Evolutionary conservation across 805 yeast species (phyloP).

Genomic region (Dipodascus geniculatus): DNA sequence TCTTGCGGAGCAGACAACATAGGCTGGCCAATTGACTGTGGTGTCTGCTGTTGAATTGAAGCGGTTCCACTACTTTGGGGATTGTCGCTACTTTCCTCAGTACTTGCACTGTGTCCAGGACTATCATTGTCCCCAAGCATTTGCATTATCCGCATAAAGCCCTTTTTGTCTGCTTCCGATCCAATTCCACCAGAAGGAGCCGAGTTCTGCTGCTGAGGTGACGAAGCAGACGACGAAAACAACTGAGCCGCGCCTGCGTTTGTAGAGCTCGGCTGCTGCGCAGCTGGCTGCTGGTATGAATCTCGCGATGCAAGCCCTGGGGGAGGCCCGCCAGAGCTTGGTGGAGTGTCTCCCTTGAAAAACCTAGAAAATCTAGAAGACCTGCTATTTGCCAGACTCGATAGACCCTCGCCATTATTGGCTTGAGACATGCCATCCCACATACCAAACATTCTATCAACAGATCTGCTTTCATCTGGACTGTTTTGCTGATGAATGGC

Average conservation of each 20-base stretch:
- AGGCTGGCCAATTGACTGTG: slow-evolving; percentile 1
- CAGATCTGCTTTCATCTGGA: slow-evolving; percentile 1
- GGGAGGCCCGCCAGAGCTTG: background rate
- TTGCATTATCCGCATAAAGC: slow-evolving; percentile 23
- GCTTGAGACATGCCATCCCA: slow-evolving; percentile 6
- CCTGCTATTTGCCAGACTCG: background rate
- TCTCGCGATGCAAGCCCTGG: background rate
- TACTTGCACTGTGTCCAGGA: background rate
- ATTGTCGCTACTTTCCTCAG: background rate
- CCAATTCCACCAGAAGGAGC: background rate
- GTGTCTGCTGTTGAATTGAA: background rate
- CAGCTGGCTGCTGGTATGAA: background rate
- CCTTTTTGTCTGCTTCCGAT: slow-evolving; percentile 19
- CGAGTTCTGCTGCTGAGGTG: background rate
- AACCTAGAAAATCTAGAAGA: slow-evolving; percentile 14
- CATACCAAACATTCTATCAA: slow-evolving; percentile 15
- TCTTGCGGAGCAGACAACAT: slow-evolving; percentile 3
- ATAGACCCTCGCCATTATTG: background rate
- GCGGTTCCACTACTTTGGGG: background rate
- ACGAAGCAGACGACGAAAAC: slow-evolving; percentile 1
- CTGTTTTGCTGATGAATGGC: background rate
- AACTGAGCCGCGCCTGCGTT: background rate
- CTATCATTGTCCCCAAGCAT: slow-evolving; percentile 14
- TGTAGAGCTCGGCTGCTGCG: slow-evolving; percentile 3
- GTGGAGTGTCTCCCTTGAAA: slow-evolving; percentile 5